These are phyloP conservation scores for Hericium alpestre DNA, from an alignment of 768 basidiomycete species.

Conservation along the genomic window DNA sequence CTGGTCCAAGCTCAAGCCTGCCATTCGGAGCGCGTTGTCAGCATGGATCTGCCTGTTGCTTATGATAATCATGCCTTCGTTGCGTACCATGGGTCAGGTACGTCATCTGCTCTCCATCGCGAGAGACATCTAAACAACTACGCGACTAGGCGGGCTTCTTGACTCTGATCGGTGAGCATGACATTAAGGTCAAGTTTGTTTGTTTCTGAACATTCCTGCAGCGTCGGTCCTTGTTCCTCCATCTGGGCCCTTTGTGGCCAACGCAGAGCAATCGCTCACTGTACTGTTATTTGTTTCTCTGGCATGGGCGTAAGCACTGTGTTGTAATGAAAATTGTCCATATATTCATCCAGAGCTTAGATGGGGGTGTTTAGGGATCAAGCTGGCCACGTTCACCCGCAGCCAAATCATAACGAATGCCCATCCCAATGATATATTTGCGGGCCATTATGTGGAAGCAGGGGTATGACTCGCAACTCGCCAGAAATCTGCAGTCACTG, in stretches of 20 bases:
- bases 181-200: background rate
- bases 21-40: constrained; percentile 47
- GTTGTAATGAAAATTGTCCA: background rate
- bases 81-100: constrained; percentile 49
- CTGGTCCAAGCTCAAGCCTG: constrained; percentile 52
- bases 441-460: constrained; percentile 49
- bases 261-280: constrained; percentile 53
- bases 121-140: no score
- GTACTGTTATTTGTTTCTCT: constrained; percentile 37
- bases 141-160: constrained; percentile 47
- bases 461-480: constrained; percentile 20
- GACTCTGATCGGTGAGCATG: constrained; percentile 43
- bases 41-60: constrained; percentile 53
- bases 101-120: constrained; percentile 10
- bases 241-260: constrained; percentile 54
- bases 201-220: constrained; percentile 14
- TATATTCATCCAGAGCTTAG: constrained; percentile 21
- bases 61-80: constrained; percentile 43
- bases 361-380: constrained; percentile 59
- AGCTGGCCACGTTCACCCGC: constrained; percentile 49
- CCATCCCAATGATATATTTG: constrained; percentile 27
- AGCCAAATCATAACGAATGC: constrained; percentile 29
- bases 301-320: constrained; percentile 41
- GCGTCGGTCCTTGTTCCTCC: constrained; percentile 61
- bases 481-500: constrained; percentile 15